Evolutionary conservation across 139 green algal species (phyloP), one percentile per base, ranked within the genome.

Genomic region (Zygnema cylindricum): DNA sequence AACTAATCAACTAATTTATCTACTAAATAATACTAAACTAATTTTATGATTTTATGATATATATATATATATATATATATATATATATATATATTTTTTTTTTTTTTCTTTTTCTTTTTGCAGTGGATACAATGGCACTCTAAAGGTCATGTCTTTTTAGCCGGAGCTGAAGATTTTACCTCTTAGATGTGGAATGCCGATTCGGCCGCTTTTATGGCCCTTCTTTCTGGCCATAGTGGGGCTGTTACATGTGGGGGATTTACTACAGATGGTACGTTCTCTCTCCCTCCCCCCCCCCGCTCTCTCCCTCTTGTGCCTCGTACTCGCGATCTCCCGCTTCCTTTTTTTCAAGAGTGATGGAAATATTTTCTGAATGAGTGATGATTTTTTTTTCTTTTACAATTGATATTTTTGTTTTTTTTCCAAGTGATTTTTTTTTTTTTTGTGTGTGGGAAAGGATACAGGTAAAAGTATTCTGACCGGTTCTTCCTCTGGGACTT

Each of bases 161-260:
- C 95, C 69, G 97, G 97, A 1, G 94, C 94, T 0, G 95, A 98
- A 38, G 97, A 99, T 92, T 98, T 96, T 91, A 96, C 94, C 1
- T 89, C 93, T 32, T 99, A 96, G 96, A 99, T 99, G 96, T 99
- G 96, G 96, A 95, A 96, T 69, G 96, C 95, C n/a, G 76, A 92
- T 36, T 95, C 85, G 22, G 97, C 95, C 0, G 89, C 82, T 1
- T 97, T 93, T 89, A 99, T 99, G 97, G 91, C 97, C 87, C 94
- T 98, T 57, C 97, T 99, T 71, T 91, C 91, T 23, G 96, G 97
- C 0, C 97, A 99, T 91, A 69, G 30, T 1, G 96, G 94, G 0
- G 55, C 93, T 1, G 96, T 98, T 35, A 93, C 88, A 0, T 97
- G 94, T 69, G 97, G 97, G 39, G 42, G 71, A 0, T 99, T 99